Evolutionary conservation across 2,329 filamentous ascomycete genomes (phyloP).

Genomic region (Epichloe glyceriae): DNA sequence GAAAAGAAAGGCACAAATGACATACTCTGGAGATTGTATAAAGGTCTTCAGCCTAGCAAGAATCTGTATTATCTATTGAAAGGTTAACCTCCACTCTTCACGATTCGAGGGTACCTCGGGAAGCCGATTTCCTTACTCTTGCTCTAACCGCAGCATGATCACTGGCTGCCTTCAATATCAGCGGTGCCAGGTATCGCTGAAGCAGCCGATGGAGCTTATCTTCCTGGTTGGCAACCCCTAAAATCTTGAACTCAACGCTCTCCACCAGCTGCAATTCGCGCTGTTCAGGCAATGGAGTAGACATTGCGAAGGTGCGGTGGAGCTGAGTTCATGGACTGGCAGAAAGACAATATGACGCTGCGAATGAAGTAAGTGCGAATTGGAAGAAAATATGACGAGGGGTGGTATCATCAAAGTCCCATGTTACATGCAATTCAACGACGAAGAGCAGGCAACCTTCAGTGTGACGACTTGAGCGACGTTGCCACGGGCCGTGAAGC

Average conservation of each 20-base stretch:
- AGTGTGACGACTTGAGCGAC: neutral
- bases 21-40: conserved; percentile 37
- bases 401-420: neutral
- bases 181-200: conserved; percentile 63
- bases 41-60: conserved; percentile 41
- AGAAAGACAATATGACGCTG: neutral
- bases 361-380: neutral
- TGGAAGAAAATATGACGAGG: neutral
- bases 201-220: conserved; percentile 68
- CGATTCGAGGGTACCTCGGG: neutral
- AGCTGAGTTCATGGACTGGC: neutral
- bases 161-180: conserved; percentile 78
- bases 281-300: conserved; percentile 36
- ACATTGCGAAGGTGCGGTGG: conserved; percentile 17
- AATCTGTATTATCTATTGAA: conserved; percentile 34
- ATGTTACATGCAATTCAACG: neutral
- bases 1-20: conserved; percentile 7
- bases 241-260: conserved; percentile 73
- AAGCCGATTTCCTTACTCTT: conserved; percentile 37
- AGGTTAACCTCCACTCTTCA: neutral
- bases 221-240: conserved; percentile 69
- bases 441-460: conserved; percentile 1
- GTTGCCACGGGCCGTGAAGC: neutral
- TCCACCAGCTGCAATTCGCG: conserved; percentile 72
- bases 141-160: conserved; percentile 68